A percentile compares a stretch with the other conserved stretches of the same genome.
These are phyloP conservation scores for Trypanosomatidae sp. DNA, from an alignment of 208 protist species.

Conservation along the genomic window DNA sequence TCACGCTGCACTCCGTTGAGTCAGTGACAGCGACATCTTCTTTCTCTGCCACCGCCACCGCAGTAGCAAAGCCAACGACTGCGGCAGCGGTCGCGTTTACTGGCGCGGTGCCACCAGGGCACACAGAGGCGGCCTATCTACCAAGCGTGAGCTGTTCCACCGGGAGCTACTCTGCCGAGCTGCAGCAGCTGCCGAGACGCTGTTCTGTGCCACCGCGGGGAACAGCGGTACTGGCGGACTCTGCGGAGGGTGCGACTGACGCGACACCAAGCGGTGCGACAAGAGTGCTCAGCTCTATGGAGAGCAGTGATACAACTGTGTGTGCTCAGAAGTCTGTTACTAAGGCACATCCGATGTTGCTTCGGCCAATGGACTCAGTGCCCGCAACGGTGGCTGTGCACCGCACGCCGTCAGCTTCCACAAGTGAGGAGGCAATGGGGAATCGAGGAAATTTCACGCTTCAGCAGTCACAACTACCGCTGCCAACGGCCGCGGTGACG, in stretches of 20 bases:
- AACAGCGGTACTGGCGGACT: neutral
- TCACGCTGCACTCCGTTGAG: constrained; percentile 14
- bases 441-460: neutral
- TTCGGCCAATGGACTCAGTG: neutral
- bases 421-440: neutral
- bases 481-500: neutral
- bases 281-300: neutral
- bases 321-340: neutral
- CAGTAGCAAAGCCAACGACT: neutral
- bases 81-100: neutral
- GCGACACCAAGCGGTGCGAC: neutral
- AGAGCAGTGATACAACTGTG: neutral
- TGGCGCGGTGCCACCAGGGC: neutral
- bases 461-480: neutral
- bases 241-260: neutral
- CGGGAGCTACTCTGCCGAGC: neutral
- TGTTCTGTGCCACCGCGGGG: neutral
- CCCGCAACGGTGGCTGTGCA: neutral
- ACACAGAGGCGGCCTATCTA: neutral
- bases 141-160: neutral
- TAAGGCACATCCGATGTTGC: neutral
- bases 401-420: neutral
- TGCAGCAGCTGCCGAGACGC: neutral
- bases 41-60: neutral
- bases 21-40: neutral